Evolutionary conservation across 73 alveolate species (phyloP).

Genomic region (Durusdinium trenchii): DNA sequence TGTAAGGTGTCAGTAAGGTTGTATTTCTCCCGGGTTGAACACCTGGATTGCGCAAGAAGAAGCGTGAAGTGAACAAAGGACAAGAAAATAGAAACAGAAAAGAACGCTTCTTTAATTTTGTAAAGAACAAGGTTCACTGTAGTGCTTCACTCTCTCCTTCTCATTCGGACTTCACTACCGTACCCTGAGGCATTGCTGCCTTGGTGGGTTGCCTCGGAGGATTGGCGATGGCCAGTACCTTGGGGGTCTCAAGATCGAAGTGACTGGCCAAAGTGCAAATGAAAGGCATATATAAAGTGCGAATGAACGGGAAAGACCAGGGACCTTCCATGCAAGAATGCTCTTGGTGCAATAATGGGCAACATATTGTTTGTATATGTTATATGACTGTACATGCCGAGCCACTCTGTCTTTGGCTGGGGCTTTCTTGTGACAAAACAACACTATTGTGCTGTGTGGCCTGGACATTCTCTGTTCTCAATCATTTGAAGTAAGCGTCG

Average conservation of each 20-base stretch:
- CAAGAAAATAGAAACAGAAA: background rate
- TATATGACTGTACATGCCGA: too few species aligned
- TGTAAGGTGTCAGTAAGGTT: too few species aligned
- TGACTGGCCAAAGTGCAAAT: too few species aligned
- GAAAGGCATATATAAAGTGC: too few species aligned
- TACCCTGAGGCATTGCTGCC: background rate
- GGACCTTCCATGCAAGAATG: too few species aligned
- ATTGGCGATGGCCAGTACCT: background rate
- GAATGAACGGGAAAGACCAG: too few species aligned
- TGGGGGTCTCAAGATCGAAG: background rate
- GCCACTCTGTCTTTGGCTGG: background rate
- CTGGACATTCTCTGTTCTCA: background rate
- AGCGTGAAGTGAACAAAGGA: background rate
- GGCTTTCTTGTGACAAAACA: background rate
- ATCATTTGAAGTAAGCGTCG: too few species aligned
- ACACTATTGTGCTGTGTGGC: background rate
- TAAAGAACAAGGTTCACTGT: background rate
- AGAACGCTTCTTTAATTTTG: background rate
- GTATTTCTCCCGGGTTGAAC: too few species aligned
- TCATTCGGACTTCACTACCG: background rate
- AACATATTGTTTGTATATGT: too few species aligned
- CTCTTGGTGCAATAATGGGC: too few species aligned
- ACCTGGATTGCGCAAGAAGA: background rate
- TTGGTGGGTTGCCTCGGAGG: constrained; percentile 31
- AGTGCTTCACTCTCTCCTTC: background rate